Base-by-base conservation (phyloP, 495 filamentous ascomycete species). In the Echria macrotheca region DNA sequence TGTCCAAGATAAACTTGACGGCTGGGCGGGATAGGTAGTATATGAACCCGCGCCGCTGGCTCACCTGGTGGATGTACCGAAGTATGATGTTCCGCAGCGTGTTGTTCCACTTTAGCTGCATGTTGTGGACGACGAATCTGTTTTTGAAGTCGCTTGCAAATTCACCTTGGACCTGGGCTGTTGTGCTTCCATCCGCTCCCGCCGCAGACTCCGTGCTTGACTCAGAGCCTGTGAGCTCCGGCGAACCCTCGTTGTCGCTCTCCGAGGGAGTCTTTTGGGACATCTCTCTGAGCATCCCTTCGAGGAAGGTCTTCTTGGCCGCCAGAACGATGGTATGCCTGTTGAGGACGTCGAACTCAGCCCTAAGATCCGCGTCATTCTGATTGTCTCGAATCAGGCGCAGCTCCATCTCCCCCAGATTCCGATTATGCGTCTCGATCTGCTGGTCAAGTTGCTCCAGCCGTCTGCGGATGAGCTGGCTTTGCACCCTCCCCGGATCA, bases 81-180 rank as follows among this genome's bases (percentile, higher is more conserved):
- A 98, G 76, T 24, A 98, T 94, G 58, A 96, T 96, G 60, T 98
- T 96, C 31, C 93, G 80, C 17, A 97, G 72, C 2, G 90, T 82
- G 60, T 98, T 97, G 67, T 94, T 97, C 93, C 93, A 98, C 65
- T 98, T 98, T 24, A 97, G 71, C 58, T 98, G 93, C 57, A 89
- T 80, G 60, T 97, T 98, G 72, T 98, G 93, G 19, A 97, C 84
- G 55, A 97, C 89, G 69, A 98, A 98, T 15, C 94, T 85, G 59
- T 98, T 98, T 66, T 94, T 94, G 78, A 96, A 98, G 65, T 96
- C 90, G 64, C 83, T 95, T 5, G 80, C 78, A 57, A 86, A 85
- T 44, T 91, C 86, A 6, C 73, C 65, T 1, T 76, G 73, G n/a
- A 71, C 67, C 7, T 69, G 64, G 36, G 74, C 70, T 45, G 75